Evolutionary conservation across 1,139 yeast genomes (phyloP).

Genomic region (Yamadazyma songkhlaensis): DNA sequence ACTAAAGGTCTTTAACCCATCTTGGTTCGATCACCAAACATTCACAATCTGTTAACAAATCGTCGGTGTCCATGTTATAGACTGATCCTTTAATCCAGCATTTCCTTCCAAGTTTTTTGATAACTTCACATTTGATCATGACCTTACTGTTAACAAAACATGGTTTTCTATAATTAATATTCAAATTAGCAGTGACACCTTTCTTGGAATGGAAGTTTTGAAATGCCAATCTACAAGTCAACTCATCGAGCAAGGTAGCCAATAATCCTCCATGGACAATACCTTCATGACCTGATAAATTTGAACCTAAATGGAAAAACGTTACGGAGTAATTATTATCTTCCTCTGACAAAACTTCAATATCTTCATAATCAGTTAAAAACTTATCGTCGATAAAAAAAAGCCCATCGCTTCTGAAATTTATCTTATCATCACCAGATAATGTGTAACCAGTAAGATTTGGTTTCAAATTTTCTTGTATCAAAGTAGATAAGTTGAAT

Average conservation of each 20-base stretch:
- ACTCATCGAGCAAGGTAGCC: conserved; percentile 53
- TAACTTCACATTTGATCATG: conserved; percentile 32
- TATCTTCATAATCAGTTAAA: conserved; percentile 17
- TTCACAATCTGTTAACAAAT: conserved; percentile 38
- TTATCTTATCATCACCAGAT: conserved; percentile 34
- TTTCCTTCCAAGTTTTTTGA: conserved; percentile 39
- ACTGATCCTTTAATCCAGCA: conserved; percentile 43
- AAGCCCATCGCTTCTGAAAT: conserved; percentile 33
- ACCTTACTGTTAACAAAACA: conserved; percentile 32
- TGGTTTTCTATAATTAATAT: conserved; percentile 40
- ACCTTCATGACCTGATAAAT: conserved; percentile 47
- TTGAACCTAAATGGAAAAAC: conserved; percentile 44
- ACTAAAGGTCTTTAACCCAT: conserved; percentile 40
- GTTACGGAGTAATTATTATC: conserved; percentile 27
- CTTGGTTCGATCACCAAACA: conserved; percentile 46
- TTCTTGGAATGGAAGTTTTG: conserved; percentile 41
- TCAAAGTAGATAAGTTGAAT: conserved; percentile 14
- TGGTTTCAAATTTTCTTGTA: conserved; percentile 26
- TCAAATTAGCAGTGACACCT: conserved; percentile 48
- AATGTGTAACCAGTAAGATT: conserved; percentile 38
- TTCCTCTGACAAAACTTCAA: conserved; percentile 13
- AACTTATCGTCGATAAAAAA: conserved; percentile 34
- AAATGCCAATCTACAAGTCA: conserved; percentile 51
- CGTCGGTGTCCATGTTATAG: conserved; percentile 20
- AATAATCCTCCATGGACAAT: conserved; percentile 57